Evolutionary conservation across 1,139 yeast genomes (phyloP), one percentile per base, ranked within the genome.

Genomic region (Hyphopichia burtonii): DNA sequence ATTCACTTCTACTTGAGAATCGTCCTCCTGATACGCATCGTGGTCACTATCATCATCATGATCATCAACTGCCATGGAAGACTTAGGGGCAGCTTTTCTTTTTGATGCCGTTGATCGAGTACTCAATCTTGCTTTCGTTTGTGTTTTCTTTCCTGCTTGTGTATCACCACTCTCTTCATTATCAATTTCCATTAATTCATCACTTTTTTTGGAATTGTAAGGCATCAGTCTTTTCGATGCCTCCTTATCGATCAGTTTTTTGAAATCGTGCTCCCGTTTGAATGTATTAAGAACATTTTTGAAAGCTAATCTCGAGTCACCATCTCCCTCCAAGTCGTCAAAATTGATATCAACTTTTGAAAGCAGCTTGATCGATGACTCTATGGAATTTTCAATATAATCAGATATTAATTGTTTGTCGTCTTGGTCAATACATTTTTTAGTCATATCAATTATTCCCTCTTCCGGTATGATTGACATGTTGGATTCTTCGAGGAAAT

Each of bases 371-470:
- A 86, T 73, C 51, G 88, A 94, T 36, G 72, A 72, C 19, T 71
- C 74, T 44, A 90, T 69, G 45, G 91, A 89, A 17, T 68, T 67
- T 39, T 83, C 84, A 8, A 93, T 82, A 58, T 84, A 89, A 36
- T 76, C 77, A 43, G 78, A 80, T 41, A 93, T 66, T 0, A 91
- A 80, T 37, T 71, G 69, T 54, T 85, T 86, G 54, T 91, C 96
- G 47, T 90, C 97, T 50, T 87, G 86, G 35, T 86, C 90, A 7
- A 93, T 82, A 58, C 80, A 86, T 44, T 74, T 76, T 43, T 78
- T 75, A 1, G 91, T 80, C 0, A 96, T 93, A 37, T 82, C 80
- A 40, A 82, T 83, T 54, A 91, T 74, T 0, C 94, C 96, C 18
- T 72, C 66, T 50, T 87, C 95, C 0, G 91, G 88, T n/a, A 93